phyloP scores from a whole-genome alignment of 163 green algal species.

The Chlorella variabilis region DNA sequence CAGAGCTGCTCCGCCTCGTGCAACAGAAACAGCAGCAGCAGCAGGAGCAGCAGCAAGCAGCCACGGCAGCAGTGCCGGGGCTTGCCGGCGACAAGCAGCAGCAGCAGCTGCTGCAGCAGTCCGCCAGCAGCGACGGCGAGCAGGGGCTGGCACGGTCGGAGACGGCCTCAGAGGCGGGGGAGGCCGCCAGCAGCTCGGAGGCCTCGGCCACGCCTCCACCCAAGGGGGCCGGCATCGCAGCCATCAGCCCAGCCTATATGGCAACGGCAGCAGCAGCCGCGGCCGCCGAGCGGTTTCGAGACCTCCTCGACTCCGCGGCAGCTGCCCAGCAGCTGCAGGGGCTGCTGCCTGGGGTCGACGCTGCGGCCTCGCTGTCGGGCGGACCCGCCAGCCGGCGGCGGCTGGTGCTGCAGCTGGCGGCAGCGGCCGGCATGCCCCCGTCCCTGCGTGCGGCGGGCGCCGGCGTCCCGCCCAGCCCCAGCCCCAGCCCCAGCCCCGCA shows the following conservation, averaged over 20 bases:
- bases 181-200: slow-evolving; percentile 21
- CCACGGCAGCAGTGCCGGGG: not conserved
- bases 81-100: not conserved
- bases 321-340: slow-evolving; percentile 31
- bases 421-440: slow-evolving; percentile 4
- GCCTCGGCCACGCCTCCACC: no score
- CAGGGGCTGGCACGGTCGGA: not conserved
- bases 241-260: not conserved
- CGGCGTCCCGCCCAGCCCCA: no score
- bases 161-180: not conserved
- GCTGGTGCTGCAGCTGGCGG: slow-evolving; percentile 37
- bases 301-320: not conserved
- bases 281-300: not conserved
- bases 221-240: not conserved
- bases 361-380: slow-evolving; percentile 4
- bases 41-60: not conserved
- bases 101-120: not conserved
- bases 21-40: not conserved
- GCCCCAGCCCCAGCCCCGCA: no score
- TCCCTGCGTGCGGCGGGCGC: not conserved
- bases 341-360: slow-evolving; percentile 23
- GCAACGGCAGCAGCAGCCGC: not conserved
- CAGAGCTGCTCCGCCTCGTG: not conserved
- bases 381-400: not conserved
- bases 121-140: not conserved